These are phyloP conservation scores for Tilletia caries DNA, from an alignment of 1,284 basidiomycete genomes.

Conservation along the genomic window DNA sequence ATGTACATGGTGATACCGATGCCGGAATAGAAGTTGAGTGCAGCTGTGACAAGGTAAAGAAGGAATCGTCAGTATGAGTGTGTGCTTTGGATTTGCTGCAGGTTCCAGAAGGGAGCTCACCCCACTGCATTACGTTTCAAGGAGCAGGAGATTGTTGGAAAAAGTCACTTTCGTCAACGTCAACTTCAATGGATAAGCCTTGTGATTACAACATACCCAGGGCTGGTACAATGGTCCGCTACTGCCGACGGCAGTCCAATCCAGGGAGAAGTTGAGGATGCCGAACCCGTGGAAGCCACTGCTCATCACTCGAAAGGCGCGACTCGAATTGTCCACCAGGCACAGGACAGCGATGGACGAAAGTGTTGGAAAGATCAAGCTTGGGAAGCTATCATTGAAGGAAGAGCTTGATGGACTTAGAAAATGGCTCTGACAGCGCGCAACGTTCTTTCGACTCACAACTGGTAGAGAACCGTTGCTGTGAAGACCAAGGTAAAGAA, in stretches of 20 bases:
- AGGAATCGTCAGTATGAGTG: neutral
- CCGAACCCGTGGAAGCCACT: conserved; percentile 60
- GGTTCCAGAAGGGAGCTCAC: neutral
- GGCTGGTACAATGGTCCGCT: conserved; percentile 59
- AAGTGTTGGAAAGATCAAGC: conserved; percentile 58
- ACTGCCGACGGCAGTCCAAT: conserved; percentile 58
- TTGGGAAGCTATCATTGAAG: conserved; percentile 58
- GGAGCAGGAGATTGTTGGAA: neutral
- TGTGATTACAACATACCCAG: conserved; percentile 31
- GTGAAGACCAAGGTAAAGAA: conserved; percentile 57
- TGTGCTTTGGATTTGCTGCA: neutral
- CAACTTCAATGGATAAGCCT: neutral
- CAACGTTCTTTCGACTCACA: neutral
- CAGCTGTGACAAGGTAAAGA: conserved; percentile 44
- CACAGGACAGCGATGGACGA: conserved; percentile 59
- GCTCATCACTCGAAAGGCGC: conserved; percentile 56
- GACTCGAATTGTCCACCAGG: conserved; percentile 55
- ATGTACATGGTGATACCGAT: conserved; percentile 57
- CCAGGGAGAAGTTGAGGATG: conserved; percentile 57
- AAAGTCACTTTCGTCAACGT: neutral
- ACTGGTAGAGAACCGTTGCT: conserved; percentile 25
- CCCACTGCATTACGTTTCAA: conserved; percentile 14
- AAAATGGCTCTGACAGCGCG: no score
- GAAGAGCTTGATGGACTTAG: no score
- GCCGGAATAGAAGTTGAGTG: conserved; percentile 52